Evolutionary conservation across 108 stramenopile species (phyloP).

Genomic region (Pseudonitzschia delicatissima): DNA sequence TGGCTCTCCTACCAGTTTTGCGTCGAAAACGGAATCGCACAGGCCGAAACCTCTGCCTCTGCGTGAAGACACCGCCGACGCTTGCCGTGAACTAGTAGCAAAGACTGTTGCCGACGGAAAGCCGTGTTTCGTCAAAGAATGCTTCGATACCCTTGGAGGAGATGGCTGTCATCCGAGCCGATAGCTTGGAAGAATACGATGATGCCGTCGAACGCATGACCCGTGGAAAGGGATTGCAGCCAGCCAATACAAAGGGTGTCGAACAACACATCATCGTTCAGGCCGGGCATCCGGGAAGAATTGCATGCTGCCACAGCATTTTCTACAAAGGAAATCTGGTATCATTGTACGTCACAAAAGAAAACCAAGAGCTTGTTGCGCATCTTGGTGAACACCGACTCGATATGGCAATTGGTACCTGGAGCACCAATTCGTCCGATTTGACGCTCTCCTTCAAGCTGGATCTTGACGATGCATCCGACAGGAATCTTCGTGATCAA

Average conservation of each 20-base stretch:
- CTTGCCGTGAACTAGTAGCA: conserved; percentile 1
- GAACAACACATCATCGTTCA: conserved; percentile 8
- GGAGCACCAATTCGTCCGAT: background rate
- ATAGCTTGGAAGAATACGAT: background rate
- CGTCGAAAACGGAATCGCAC: background rate
- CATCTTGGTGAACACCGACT: background rate
- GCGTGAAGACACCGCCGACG: conserved; percentile 2
- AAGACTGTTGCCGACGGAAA: background rate
- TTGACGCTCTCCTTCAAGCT: background rate
- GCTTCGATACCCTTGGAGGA: conserved; percentile 1
- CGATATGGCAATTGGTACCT: conserved; percentile 4
- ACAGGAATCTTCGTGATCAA: background rate
- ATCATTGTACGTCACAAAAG: background rate
- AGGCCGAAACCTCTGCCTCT: background rate
- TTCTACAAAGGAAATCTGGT: conserved; percentile 3
- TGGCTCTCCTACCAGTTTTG: conserved; percentile 2
- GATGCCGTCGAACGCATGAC: background rate
- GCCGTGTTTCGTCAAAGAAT: background rate
- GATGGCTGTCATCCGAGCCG: conserved; percentile 5
- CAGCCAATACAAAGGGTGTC: background rate
- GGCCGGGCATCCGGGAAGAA: conserved; percentile 1
- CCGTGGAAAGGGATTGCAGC: background rate
- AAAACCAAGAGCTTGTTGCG: background rate
- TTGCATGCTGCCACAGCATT: background rate
- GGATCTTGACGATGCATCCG: conserved; percentile 1